Conservation (phyloP, 257 asterid species). For the Solanum habrochaites region DNA sequence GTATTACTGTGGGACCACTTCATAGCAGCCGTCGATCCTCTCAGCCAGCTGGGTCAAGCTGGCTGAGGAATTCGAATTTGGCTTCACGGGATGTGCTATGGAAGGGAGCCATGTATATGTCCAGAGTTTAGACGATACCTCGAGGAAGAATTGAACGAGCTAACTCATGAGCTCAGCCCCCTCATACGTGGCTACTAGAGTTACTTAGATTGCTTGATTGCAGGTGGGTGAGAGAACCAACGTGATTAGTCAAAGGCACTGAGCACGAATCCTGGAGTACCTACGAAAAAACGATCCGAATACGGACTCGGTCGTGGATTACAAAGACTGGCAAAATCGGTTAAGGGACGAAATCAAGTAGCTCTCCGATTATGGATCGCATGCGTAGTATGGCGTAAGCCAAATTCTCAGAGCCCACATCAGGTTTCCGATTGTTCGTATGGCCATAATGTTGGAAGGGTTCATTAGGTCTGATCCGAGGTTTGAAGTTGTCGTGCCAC, state of each 20-base stretch:
- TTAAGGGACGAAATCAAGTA: constrained; percentile 17
- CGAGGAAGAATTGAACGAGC: constrained; percentile 13
- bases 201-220: constrained; percentile 24
- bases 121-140: constrained; percentile 18
- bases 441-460: constrained; percentile 18
- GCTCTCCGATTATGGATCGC: constrained; percentile 17
- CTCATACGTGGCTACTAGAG: constrained; percentile 22
- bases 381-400: constrained; percentile 13
- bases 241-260: constrained; percentile 7
- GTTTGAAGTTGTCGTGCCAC: constrained; percentile 7
- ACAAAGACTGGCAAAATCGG: constrained; percentile 25
- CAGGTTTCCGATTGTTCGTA: constrained; percentile 8
- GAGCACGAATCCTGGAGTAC: constrained; percentile 22
- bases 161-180: constrained; percentile 23
- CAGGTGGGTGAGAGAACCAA: constrained; percentile 17
- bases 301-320: constrained; percentile 13
- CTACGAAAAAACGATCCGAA: constrained; percentile 8
- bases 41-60: constrained; percentile 4
- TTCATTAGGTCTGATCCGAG: constrained; percentile 5
- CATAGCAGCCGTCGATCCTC: constrained; percentile 14
- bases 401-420: constrained; percentile 15
- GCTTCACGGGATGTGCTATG: constrained; percentile 27
- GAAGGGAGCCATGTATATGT: constrained; percentile 19
- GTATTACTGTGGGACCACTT: constrained; percentile 22
- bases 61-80: constrained; percentile 3